Percentiles rank a stretch among this genome's conserved stretches.
These are phyloP conservation scores for Fusarium nanum DNA, from an alignment of 2,329 filamentous ascomycete species.

Conservation along the genomic window DNA sequence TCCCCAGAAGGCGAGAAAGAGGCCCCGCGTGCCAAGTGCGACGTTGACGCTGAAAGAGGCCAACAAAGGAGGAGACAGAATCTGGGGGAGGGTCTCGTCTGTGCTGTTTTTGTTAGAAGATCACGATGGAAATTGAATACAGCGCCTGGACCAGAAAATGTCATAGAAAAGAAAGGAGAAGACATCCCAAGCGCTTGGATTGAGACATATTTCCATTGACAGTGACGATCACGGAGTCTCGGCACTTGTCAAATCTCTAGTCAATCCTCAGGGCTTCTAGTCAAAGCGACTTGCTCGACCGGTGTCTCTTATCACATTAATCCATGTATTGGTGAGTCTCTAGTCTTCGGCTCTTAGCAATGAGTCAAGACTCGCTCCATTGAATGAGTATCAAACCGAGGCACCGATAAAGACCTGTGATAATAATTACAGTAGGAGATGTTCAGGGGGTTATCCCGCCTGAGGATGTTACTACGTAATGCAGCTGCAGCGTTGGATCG, in stretches of 20 bases:
- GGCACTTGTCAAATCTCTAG: slow-evolving; percentile 7
- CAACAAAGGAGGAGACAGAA: not conserved
- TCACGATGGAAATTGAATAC: not conserved
- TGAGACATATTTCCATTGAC: slow-evolving; percentile 6
- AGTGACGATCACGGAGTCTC: slow-evolving; percentile 16
- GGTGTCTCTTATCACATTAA: not conserved
- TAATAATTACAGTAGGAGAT: not conserved
- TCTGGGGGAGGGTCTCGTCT: slow-evolving; percentile 27
- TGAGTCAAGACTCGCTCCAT: not conserved
- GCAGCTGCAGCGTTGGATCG: not conserved
- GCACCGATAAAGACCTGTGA: not conserved
- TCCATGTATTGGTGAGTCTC: not conserved
- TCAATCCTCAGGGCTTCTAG: not conserved
- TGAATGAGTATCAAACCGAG: not conserved
- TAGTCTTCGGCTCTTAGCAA: not conserved
- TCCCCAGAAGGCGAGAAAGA: slow-evolving; percentile 3
- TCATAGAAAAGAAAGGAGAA: not conserved
- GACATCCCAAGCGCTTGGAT: not conserved
- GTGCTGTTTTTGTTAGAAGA: slow-evolving; percentile 1
- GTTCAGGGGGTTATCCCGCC: slow-evolving; percentile 5
- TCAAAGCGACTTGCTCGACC: not conserved
- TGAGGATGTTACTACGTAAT: not conserved
- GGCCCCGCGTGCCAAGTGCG: slow-evolving; percentile 32
- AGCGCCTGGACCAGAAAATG: not conserved
- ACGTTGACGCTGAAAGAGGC: slow-evolving; percentile 6